Conservation (phyloP, 169 alveolate species). For the Pseudocohnilembus persalinus region DNA sequence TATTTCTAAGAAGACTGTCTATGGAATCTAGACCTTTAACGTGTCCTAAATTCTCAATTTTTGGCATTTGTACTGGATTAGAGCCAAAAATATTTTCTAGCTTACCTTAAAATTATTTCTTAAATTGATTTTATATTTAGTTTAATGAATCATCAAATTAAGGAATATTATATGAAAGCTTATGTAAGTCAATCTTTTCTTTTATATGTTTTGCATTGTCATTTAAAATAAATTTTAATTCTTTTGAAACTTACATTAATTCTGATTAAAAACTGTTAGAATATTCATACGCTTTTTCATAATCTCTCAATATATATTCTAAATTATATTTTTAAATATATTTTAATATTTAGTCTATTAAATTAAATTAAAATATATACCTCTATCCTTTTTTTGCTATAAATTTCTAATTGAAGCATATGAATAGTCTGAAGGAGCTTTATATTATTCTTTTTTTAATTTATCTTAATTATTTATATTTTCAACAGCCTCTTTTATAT, state of each 20-base stretch:
- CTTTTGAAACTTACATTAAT: neutral
- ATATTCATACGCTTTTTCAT: conserved; percentile 18
- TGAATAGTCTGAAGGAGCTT: no score
- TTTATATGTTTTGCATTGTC: neutral
- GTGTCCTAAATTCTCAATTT: neutral
- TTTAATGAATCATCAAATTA: conserved; percentile 1
- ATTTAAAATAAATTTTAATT: neutral
- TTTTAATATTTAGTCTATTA: neutral
- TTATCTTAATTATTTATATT: conserved; percentile 1
- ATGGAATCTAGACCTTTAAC: neutral
- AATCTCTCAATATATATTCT: conserved; percentile 12
- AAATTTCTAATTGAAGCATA: no score
- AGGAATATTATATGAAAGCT: conserved; percentile 5
- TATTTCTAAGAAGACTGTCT: neutral
- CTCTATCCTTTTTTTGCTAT: neutral
- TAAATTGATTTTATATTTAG: conserved; percentile 3
- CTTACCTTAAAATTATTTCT: conserved; percentile 1
- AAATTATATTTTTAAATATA: neutral
- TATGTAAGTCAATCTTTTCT: conserved; percentile 5
- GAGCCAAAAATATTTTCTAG: conserved; percentile 3
- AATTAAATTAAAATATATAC: no score
- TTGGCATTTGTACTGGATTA: neutral
- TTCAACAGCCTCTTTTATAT: neutral
- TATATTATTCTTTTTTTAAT: no score
- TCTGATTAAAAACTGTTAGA: neutral